Percentiles rank a stretch among this genome's conserved stretches.
Evolutionary conservation across 805 yeast genomes (phyloP).

Genomic region (Clavispora santaluciae): DNA sequence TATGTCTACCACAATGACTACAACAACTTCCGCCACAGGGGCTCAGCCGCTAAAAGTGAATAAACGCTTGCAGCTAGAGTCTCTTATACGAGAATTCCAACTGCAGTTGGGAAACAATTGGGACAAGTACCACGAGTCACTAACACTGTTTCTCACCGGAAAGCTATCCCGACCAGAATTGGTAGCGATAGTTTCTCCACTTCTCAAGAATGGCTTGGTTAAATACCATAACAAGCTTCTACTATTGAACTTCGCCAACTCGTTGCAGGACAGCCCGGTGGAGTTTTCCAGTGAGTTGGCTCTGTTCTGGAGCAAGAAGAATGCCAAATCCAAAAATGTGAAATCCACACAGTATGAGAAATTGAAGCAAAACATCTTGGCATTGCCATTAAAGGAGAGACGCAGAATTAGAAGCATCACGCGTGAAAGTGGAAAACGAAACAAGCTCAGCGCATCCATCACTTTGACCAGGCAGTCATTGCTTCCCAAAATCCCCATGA

Average conservation of each 20-base stretch:
- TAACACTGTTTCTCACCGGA: constrained; percentile 74
- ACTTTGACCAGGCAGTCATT: constrained; percentile 67
- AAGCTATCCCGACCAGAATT: constrained; percentile 75
- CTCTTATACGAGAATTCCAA: constrained; percentile 68
- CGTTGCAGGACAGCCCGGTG: constrained; percentile 69
- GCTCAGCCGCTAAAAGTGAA: constrained; percentile 8
- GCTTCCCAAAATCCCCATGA: constrained; percentile 82
- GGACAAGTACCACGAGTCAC: constrained; percentile 79
- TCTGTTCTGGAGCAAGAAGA: constrained; percentile 45
- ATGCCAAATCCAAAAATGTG: constrained; percentile 42
- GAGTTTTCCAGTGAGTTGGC: constrained; percentile 45
- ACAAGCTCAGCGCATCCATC: constrained; percentile 64
- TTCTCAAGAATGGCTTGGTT: constrained; percentile 45
- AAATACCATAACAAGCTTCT: constrained; percentile 79
- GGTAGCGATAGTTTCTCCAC: constrained; percentile 50
- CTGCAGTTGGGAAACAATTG: constrained; percentile 70
- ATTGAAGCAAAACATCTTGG: constrained; percentile 80
- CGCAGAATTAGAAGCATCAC: constrained; percentile 79
- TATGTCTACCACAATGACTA: constrained; percentile 5
- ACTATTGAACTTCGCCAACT: constrained; percentile 77
- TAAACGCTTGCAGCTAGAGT: constrained; percentile 33
- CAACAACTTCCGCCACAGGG: constrained; percentile 1
- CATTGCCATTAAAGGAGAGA: constrained; percentile 79
- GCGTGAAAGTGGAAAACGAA: constrained; percentile 75
- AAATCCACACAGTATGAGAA: constrained; percentile 71